A percentile compares a stretch with the other conserved stretches of the same genome.
Conservation (phyloP, 768 basidiomycete species). For the Pisolithus sp. region DNA sequence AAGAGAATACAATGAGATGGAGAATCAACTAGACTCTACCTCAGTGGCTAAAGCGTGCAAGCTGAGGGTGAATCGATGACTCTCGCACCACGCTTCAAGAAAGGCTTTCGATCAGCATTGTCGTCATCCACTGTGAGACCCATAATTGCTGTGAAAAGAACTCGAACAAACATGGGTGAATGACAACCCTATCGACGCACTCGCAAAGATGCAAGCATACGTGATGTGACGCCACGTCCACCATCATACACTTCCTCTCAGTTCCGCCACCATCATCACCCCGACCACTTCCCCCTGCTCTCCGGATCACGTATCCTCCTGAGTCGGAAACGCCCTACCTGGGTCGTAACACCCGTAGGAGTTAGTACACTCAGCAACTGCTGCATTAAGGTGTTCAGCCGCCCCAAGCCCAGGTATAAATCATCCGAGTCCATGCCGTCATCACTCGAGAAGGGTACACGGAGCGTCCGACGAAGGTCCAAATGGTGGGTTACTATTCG, state of each 20-base stretch:
- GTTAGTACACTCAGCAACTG: neutral
- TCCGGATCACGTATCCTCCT: conserved; percentile 48
- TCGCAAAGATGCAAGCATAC: no score
- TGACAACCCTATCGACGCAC: no score
- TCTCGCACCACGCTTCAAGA: no score
- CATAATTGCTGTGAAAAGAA: no score
- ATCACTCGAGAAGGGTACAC: conserved; percentile 17
- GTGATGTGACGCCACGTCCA: no score
- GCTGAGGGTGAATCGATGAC: no score
- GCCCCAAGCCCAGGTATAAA: conserved; percentile 61
- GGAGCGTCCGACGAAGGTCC: conserved; percentile 17
- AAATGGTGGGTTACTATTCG: neutral
- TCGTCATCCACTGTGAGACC: no score
- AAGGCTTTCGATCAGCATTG: no score
- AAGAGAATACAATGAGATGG: no score
- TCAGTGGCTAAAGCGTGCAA: no score
- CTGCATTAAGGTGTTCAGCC: conserved; percentile 16
- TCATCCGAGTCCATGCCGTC: conserved; percentile 41
- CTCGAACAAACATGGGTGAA: no score
- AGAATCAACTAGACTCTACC: no score
- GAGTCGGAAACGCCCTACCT: conserved; percentile 36
- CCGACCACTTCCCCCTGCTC: conserved; percentile 24
- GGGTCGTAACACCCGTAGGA: conserved; percentile 14
- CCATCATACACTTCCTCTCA: conserved; percentile 29
- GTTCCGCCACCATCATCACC: conserved; percentile 35